Evolutionary conservation across 129 eudicot genomes (phyloP), one percentile per base, ranked within the genome.

Genomic region (Arctium lappa): DNA sequence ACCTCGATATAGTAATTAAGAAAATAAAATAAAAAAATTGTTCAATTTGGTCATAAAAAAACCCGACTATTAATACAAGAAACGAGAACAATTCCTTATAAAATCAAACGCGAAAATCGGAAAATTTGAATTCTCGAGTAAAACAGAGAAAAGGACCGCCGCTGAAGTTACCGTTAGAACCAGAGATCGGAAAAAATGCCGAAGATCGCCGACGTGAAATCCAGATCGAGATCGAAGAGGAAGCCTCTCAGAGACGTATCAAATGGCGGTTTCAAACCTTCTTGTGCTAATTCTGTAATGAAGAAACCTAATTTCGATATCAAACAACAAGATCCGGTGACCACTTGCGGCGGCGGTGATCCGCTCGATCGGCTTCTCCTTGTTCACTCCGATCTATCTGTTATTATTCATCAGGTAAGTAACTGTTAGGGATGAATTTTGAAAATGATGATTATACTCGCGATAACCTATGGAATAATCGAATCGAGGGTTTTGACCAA

Each of bases 241-340:
- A 92, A 88, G 84, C 98, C 98, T 8, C 89, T 94, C 42, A 79
- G 92, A 77, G 94, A 94, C 74, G 86, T 92, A 32, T 87, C 92
- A 1, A 92, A 90, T 72, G 88, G 86, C 78, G 87, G 86, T 73
- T 76, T 69, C 29, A 83, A 86, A 62, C 69, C 79, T 30, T 40
- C 82, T 31, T 2, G 5, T 56, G 33, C 63, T 8, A 53, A 65
- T 8, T 76, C 83, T 8, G 34, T 75, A 6, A 39, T 46, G 37
- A 84, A 87, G 85, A 87, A 88, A 65, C 27, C 79, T 5, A 63
- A 15, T 15, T 27, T 53, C 8, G 40, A 65, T 50, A 46, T 56
- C 32, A 76, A 71, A 27, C 80, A 73, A 69, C 81, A 80, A 70
- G 76, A 62, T 79, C 60, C 73, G 39, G 82, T 22, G 27, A 22